Percentiles rank a stretch among this genome's conserved stretches.
These are phyloP conservation scores for Wallacemonas collosoma DNA, from an alignment of 208 protist species.

Conservation along the genomic window DNA sequence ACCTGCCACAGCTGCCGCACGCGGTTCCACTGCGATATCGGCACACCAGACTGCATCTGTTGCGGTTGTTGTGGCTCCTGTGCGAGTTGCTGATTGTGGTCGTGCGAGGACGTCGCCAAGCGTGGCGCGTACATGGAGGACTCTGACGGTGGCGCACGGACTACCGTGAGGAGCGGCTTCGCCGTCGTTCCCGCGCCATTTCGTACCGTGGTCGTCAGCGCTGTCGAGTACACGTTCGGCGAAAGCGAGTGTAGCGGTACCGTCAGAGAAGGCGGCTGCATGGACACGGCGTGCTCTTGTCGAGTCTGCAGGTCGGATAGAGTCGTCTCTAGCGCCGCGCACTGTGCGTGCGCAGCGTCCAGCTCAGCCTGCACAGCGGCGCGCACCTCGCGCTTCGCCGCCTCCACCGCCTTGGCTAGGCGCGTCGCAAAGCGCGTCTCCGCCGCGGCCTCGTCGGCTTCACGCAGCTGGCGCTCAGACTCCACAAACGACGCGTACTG, in stretches of 20 bases:
- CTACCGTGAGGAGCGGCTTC: constrained; percentile 3
- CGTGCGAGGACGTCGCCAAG: background rate
- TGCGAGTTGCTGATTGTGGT: background rate
- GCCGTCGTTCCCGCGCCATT: background rate
- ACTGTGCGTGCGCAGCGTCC: background rate
- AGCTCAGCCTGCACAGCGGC: background rate
- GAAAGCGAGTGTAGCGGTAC: background rate
- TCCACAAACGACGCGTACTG: constrained; percentile 26
- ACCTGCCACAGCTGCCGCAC: constrained; percentile 61
- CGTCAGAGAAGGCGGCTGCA: too few species aligned
- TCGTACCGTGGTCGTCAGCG: too few species aligned
- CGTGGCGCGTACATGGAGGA: background rate
- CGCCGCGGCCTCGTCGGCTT: constrained; percentile 21
- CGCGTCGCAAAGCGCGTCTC: background rate
- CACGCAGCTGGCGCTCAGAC: constrained; percentile 11
- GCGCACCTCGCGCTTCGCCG: constrained; percentile 14
- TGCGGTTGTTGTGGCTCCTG: background rate
- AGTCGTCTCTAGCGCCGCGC: constrained; percentile 11
- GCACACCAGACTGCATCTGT: constrained; percentile 5
- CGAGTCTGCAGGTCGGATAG: background rate
- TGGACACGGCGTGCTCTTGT: background rate
- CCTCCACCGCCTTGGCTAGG: constrained; percentile 9
- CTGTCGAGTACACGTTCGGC: background rate
- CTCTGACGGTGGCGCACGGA: background rate
- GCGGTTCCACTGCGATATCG: constrained; percentile 17